Evolutionary conservation across 768 basidiomycete species (phyloP).

Genomic region (Naganishia friedmannii): DNA sequence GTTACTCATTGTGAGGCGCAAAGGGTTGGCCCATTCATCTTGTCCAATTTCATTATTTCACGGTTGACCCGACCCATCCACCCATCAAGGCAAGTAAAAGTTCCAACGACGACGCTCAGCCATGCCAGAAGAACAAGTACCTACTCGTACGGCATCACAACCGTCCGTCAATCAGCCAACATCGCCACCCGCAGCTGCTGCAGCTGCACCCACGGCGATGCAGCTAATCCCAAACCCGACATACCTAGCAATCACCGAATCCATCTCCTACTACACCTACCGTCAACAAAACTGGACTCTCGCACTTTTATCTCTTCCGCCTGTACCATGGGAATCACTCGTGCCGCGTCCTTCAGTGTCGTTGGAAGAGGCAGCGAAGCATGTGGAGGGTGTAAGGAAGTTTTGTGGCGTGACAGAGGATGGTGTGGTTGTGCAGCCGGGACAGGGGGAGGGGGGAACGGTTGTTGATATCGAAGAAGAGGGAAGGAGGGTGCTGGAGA

Average conservation of each 20-base stretch:
- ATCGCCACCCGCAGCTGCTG: background rate
- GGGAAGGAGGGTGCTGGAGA: background rate
- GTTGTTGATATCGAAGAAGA: background rate
- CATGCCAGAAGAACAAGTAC: too few relatives aligned
- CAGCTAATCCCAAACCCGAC: conserved; percentile 22
- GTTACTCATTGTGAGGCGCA: too few relatives aligned
- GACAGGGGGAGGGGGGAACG: background rate
- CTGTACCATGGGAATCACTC: conserved; percentile 19
- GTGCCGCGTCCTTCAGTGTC: conserved; percentile 1
- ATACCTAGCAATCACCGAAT: conserved; percentile 23
- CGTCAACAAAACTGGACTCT: background rate
- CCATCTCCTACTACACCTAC: conserved; percentile 16
- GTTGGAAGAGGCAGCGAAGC: conserved; percentile 3
- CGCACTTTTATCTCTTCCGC: background rate
- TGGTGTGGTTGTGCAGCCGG: background rate
- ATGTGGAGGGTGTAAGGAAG: background rate
- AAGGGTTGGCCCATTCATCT: too few relatives aligned
- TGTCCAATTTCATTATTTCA: too few relatives aligned
- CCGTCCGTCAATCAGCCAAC: background rate
- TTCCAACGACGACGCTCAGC: too few relatives aligned
- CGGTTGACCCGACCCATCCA: too few relatives aligned
- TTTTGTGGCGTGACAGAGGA: background rate
- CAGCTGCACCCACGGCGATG: too few relatives aligned
- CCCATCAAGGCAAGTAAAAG: too few relatives aligned
- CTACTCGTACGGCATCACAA: too few relatives aligned